Base-by-base conservation (phyloP, 257 asterid species). In the Solanum megistacrolobum region DNA sequence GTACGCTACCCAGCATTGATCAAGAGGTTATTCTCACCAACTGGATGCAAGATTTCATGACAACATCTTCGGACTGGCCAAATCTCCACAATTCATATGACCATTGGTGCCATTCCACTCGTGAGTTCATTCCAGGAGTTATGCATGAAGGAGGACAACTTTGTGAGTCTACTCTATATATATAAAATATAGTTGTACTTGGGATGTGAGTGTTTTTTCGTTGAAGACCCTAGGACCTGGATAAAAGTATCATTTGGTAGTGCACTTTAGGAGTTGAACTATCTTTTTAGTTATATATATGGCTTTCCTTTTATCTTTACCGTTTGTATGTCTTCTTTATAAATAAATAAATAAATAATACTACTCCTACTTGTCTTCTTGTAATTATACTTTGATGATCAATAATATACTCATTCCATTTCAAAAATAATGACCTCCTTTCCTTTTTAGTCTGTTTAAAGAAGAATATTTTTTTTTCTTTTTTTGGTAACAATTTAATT, bases 31-130 rank as follows among this genome's bases (percentile, higher is more conserved):
- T 90, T 41, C 92, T 88, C 48, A 86, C 86, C 5, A 90, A 88
- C 25, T 90, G 92, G 92, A 48, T 90, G 18, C 90, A 88, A 75
- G 88, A 90, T 36, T 90, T 86, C 85, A 86, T 89, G 9, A 38
- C 72, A 23, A 60, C 87, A 65, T 41, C 90, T 25, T 90, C 90
- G 0, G 90, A 90, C 86, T 90, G 92, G 92, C 92, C 92, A 2
- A 90, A 88, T 83, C 92, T 90, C 8, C 92, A 86, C 29, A 76
- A 36, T 14, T 65, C 89, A 35, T 90, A 88, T n/a, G 89, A 86
- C 23, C 86, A 69, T 14, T 90, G 92, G 90, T 88, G 90, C 32
- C 85, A 88, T 9, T 88, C 90, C 12, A 83, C 86, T 9, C 92
- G 92, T 12, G 86, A 52, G 74, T 88, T 88, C 85, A 48, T 88